Base-by-base conservation (phyloP, 2,329 filamentous ascomycete genomes). In the Xylaria polymorpha region DNA sequence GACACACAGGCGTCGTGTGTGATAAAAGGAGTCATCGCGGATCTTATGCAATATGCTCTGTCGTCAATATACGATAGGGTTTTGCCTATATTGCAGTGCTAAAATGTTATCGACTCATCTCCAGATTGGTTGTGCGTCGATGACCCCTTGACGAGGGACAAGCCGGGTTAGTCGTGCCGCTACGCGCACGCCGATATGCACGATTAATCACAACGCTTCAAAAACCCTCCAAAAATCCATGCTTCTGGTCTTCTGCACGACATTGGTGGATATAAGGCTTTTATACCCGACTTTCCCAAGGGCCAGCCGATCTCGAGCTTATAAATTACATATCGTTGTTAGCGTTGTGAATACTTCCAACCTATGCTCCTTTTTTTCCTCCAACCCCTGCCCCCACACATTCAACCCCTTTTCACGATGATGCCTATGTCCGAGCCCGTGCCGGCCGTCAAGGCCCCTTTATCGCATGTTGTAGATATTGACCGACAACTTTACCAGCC, bases 211-310 rank as follows among this genome's bases (percentile, higher is more conserved):
- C 39, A 66, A 39, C 18, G 6, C 32, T 32, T 41, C 55, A 12
- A 65, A 9, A 35, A 22, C 25, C 39, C 25, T 32, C 32, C 20
- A 22, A 35, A 39, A 44, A 39, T 20, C 25, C 25, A 8, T 18
- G 32, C 35, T 10, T 58, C 14, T 29, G 32, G 25, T 41, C 41
- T 10, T 37, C n/a, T 32, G 15, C 51, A 62, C 20, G 25, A 22
- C 39, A 62, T 57, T 50, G 64, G 65, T 48, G 65, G 65, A 59
- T 39, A 64, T 67, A 67, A 64, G 39, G 10, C 35, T 35, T 53
- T 67, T 64, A 67, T 64, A 44, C 44, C 65, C 65, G 65, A 39
- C n/a, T 59, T 48, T 53, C 55, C 46, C 20, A 20, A 37, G 18
- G 12, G 46, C 37, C 22, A 18, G 9, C 53, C 25, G 51, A 58